Evolutionary conservation across 768 basidiomycete genomes (phyloP).

Genomic region (Myochromella boudieri): DNA sequence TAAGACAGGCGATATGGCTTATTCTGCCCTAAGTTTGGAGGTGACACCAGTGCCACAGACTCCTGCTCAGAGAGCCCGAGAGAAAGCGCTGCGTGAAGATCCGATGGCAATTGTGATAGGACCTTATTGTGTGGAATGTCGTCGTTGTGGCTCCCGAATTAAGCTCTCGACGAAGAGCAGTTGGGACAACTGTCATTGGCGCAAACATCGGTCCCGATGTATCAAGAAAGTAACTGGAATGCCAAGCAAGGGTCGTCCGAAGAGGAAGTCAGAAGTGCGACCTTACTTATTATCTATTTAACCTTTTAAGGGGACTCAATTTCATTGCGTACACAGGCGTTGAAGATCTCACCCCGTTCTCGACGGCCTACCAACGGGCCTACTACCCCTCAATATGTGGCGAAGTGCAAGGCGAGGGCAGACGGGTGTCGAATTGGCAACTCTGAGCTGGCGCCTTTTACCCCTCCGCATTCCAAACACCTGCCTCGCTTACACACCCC

Average conservation of each 20-base stretch:
- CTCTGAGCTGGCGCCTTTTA: too few species aligned
- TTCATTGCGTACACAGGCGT: too few species aligned
- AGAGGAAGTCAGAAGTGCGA: too few species aligned
- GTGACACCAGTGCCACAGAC: slow-evolving; percentile 29
- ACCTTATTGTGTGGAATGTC: slow-evolving; percentile 53
- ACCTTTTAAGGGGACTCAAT: too few species aligned
- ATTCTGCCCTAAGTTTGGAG: too few species aligned
- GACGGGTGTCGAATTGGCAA: too few species aligned
- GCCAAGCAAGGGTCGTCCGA: too few species aligned
- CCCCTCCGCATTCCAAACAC: neutral
- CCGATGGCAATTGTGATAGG: slow-evolving; percentile 51
- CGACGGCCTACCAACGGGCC: neutral
- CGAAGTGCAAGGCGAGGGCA: too few species aligned
- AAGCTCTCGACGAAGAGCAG: slow-evolving; percentile 68
- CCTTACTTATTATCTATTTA: too few species aligned
- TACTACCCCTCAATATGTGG: too few species aligned
- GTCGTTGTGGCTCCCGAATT: slow-evolving; percentile 53
- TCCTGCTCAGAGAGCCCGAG: slow-evolving; percentile 46
- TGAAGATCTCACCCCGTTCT: too few species aligned
- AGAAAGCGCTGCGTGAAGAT: slow-evolving; percentile 52
- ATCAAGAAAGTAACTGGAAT: too few species aligned
- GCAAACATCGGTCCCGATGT: slow-evolving; percentile 61
- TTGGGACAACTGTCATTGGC: slow-evolving; percentile 70
- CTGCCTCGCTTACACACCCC: slow-evolving; percentile 9
- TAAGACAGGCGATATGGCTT: neutral